Evolutionary conservation across 352 stramenopile species (phyloP).

Genomic region (Plasmopara halstedii): DNA sequence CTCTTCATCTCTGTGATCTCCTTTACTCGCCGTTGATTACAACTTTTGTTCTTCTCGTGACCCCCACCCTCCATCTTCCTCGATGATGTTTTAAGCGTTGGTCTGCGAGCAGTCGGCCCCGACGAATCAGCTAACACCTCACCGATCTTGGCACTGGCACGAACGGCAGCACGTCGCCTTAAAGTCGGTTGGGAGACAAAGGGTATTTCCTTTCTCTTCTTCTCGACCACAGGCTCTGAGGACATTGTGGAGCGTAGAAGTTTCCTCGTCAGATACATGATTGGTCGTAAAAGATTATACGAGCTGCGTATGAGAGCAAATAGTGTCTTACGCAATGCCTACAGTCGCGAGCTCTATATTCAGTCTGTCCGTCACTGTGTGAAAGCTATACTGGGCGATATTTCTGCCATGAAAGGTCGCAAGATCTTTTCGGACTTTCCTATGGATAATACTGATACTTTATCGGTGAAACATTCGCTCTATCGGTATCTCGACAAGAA

Average conservation of each 20-base stretch:
- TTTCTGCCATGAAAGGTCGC: neutral
- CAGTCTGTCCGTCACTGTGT: neutral
- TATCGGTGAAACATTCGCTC: too few species aligned
- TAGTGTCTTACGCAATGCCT: too few species aligned
- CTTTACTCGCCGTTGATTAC: slow-evolving; percentile 18
- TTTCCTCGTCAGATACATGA: slow-evolving; percentile 60
- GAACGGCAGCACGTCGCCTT: slow-evolving; percentile 15
- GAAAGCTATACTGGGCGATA: neutral
- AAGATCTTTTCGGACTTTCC: slow-evolving; percentile 14
- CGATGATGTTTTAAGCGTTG: slow-evolving; percentile 8
- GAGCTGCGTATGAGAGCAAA: too few species aligned
- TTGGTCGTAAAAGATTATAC: neutral
- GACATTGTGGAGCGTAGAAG: slow-evolving; percentile 53
- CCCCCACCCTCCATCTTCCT: slow-evolving; percentile 10
- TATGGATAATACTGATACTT: too few species aligned
- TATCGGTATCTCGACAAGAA: too few species aligned
- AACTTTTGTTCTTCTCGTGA: slow-evolving; percentile 12
- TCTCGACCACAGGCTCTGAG: slow-evolving; percentile 5
- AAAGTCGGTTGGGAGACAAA: slow-evolving; percentile 9
- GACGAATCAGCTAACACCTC: slow-evolving; percentile 5
- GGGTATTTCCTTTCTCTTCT: slow-evolving; percentile 9
- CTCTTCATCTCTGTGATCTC: slow-evolving; percentile 6
- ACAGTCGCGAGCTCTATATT: neutral
- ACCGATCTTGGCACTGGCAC: slow-evolving; percentile 13
- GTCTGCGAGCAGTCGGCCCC: neutral